Evolutionary conservation across 2,329 filamentous ascomycete genomes (phyloP), one percentile per base, ranked within the genome.

Genomic region (Botrytis deweyae): DNA sequence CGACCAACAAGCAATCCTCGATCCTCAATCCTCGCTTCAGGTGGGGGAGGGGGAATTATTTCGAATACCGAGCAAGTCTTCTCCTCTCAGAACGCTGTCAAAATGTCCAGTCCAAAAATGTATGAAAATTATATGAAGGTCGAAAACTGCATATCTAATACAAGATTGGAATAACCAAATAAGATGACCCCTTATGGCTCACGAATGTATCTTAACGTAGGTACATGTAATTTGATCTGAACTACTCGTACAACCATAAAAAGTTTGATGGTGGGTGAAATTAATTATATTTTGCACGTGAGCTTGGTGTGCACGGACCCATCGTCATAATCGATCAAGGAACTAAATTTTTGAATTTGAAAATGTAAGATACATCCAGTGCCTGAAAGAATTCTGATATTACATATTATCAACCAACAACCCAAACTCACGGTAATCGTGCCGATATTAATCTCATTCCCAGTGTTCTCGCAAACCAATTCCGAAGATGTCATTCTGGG

Each of bases 401-500:
- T 72, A 44, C 62, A 66, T 58, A 67, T 59, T 42, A 64, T 58
- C 46, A 12, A 63, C 29, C 55, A 36, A 42, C 38, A 61, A 38
- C 66, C 29, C 46, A 69, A 58, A 16, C 33, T 9, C 38, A 33
- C 55, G 49, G 36, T 49, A 14, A 9, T 61, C 61, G 22, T 36
- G 46, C 20, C 29, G 38, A 58, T 8, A 10, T 22, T 33, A 36
- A 44, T 46, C 55, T 2, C 2, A 49, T 29, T 46, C 12, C n/a
- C 14, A 14, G 67, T 25, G 29, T 8, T 22, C 42, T 63, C 73
- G 18, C 40, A 61, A 4, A 72, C 38, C 36, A 16, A 33, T 68
- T 67, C 14, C 25, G 76, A 79, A 71, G 20, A 83, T 83, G 82
- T 82, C 82, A 59, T 81, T 82, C 75, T 83, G 81, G 82, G 82